Evolutionary conservation across 805 yeast species (phyloP), one percentile per base, ranked within the genome.

Genomic region (Kuraishia hungarica): DNA sequence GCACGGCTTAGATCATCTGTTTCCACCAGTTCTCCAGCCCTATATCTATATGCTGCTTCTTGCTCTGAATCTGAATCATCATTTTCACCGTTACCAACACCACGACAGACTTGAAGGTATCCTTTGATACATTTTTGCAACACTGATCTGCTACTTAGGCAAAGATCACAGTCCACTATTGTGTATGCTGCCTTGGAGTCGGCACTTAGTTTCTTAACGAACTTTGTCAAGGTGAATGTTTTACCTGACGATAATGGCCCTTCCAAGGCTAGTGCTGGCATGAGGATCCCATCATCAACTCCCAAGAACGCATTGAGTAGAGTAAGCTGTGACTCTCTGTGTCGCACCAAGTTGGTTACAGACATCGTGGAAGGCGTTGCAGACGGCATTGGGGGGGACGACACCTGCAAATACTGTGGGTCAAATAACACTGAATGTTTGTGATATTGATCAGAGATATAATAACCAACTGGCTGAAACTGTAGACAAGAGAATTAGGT

Each of bases 231-330:
- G 0, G 74, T 69, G 54, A 65, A 67, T 1, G 82, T 66, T 59
- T 80, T 80, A 0, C 85, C 85, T 19, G 77, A 67, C 1, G 82
- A 72, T 53, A 72, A 68, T 55, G 74, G 72, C 0, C 85, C 84
- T 60, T 78, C 81, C 2, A 80, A 69, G 1, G 77, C 62, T 11
- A 79, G 51, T 6, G 73, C 62, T 1, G 78, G 73, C 0, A 69
- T 66, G 65, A 71, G 67, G 2, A 63, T 39, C 2, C 55, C 59
- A 1, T 61, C 26, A 20, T 70, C 67, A 10, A 63, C 62, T 7
- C 70, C 62, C 1, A 80, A 54, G 53, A 71, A 76, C 0, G 74
- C 63, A 39, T 64, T 59, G 20, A 79, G 59, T 10, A 75, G 62
- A 10, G 65, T 69, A 21, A 72, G 54, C 59, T 79, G 77, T 10